A percentile compares a stretch with the other conserved stretches of the same genome.
These are phyloP conservation scores for Globisporangium echinulatum DNA, from an alignment of 352 stramenopile genomes.

Conservation along the genomic window DNA sequence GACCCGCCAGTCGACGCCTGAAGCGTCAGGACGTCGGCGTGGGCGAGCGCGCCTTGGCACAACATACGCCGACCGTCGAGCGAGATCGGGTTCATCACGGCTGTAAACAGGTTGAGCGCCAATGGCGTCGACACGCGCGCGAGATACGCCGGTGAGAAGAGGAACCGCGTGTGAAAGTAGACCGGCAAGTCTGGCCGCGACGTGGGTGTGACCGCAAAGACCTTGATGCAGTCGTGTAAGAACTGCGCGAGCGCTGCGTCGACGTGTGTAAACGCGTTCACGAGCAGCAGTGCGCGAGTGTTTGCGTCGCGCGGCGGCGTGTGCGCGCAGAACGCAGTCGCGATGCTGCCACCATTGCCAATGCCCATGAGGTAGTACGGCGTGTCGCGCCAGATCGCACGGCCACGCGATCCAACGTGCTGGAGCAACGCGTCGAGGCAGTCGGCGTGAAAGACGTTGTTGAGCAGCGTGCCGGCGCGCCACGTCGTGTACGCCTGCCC, in stretches of 20 bases:
- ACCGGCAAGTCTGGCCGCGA: constrained; percentile 90
- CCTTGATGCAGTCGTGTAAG: constrained; percentile 93
- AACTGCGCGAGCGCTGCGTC: constrained; percentile 89
- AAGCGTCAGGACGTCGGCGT: constrained; percentile 46
- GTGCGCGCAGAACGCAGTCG: constrained; percentile 67
- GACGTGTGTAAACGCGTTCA: constrained; percentile 90
- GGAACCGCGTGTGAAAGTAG: constrained; percentile 93
- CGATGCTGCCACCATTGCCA: constrained; percentile 90
- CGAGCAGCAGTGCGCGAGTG: constrained; percentile 73
- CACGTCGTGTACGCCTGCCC: constrained; percentile 94
- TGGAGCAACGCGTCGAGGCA: constrained; percentile 85
- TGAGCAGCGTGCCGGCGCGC: constrained; percentile 80
- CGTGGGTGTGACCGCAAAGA: constrained; percentile 88
- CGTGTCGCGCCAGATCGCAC: constrained; percentile 46
- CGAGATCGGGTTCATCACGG: constrained; percentile 92
- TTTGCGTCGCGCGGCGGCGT: constrained; percentile 37
- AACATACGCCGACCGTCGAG: constrained; percentile 86
- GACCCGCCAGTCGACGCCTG: no score
- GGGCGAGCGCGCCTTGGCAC: constrained; percentile 82
- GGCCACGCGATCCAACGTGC: constrained; percentile 24
- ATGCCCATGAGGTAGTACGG: constrained; percentile 92
- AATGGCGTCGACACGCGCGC: constrained; percentile 90
- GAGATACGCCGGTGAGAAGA: constrained; percentile 92
- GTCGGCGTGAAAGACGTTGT: constrained; percentile 89
- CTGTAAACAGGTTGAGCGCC: constrained; percentile 94